A percentile compares a stretch with the other conserved stretches of the same genome.
These are phyloP conservation scores for Xylaria sp. DNA, from an alignment of 2,329 filamentous ascomycete genomes.

Conservation along the genomic window DNA sequence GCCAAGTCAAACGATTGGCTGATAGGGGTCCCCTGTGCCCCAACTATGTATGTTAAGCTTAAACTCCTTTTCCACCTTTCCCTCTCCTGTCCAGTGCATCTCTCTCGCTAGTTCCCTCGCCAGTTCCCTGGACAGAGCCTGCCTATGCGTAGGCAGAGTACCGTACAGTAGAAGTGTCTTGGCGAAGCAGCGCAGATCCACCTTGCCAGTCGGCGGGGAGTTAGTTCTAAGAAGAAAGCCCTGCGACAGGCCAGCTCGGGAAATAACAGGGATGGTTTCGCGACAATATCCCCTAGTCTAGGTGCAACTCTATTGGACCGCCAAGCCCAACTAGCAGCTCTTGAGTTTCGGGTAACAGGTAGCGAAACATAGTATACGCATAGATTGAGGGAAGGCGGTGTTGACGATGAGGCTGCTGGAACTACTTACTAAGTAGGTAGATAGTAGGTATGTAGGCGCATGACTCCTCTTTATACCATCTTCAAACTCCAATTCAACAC, in stretches of 20 bases:
- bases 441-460: slow-evolving; percentile 2
- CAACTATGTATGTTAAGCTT: slow-evolving; percentile 5
- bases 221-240: slow-evolving; percentile 33
- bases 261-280: slow-evolving; percentile 38
- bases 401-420: background rate
- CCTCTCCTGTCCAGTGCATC: background rate
- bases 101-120: background rate
- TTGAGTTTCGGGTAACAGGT: slow-evolving; percentile 6
- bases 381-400: background rate
- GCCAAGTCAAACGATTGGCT: slow-evolving; percentile 46
- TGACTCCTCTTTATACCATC: slow-evolving; percentile 18
- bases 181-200: slow-evolving; percentile 29
- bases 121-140: background rate
- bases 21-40: slow-evolving; percentile 14
- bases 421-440: background rate
- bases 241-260: slow-evolving; percentile 40
- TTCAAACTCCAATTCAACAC: slow-evolving; percentile 11
- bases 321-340: background rate
- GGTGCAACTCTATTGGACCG: slow-evolving; percentile 4
- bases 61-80: slow-evolving; percentile 1
- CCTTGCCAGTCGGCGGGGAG: slow-evolving; percentile 28
- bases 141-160: background rate
- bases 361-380: background rate
- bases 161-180: background rate
- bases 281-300: slow-evolving; percentile 15